Conservation (phyloP, 1,139 yeast genomes). For the Meyerozyma carpophila region DNA sequence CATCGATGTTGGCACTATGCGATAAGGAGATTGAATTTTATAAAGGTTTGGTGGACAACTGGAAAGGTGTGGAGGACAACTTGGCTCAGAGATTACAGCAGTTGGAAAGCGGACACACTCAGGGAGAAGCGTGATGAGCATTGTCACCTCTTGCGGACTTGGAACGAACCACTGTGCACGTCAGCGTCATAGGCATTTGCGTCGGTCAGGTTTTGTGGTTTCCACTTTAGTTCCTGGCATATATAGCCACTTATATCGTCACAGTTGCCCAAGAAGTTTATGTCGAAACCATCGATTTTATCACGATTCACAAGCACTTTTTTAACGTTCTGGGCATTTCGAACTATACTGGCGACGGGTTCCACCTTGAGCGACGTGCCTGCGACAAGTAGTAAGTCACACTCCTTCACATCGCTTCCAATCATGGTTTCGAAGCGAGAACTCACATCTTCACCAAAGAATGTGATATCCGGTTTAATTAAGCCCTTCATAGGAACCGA, state of each 20-base stretch:
- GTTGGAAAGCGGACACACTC: conserved; percentile 11
- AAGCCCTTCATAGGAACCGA: conserved; percentile 28
- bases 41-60: conserved; percentile 62
- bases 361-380: conserved; percentile 95
- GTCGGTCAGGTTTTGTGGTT: conserved; percentile 9
- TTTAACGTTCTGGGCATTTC: neutral
- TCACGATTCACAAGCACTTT: neutral
- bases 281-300: neutral
- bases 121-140: neutral
- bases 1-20: conserved; percentile 64
- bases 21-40: conserved; percentile 75
- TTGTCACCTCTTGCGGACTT: neutral
- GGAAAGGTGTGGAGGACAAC: conserved; percentile 57
- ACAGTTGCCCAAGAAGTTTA: neutral
- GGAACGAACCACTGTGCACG: neutral
- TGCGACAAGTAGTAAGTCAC: conserved; percentile 80
- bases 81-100: conserved; percentile 36
- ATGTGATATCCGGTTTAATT: conserved; percentile 91
- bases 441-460: conserved; percentile 88
- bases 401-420: conserved; percentile 20
- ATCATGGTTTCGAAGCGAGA: conserved; percentile 14
- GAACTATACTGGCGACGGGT: conserved; percentile 80
- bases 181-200: conserved; percentile 1
- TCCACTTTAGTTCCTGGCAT: conserved; percentile 21
- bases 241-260: conserved; percentile 33